Evolutionary conservation across 2,329 filamentous ascomycete genomes (phyloP), one percentile per base, ranked within the genome.

Genomic region (Furcasterigmium sp.): DNA sequence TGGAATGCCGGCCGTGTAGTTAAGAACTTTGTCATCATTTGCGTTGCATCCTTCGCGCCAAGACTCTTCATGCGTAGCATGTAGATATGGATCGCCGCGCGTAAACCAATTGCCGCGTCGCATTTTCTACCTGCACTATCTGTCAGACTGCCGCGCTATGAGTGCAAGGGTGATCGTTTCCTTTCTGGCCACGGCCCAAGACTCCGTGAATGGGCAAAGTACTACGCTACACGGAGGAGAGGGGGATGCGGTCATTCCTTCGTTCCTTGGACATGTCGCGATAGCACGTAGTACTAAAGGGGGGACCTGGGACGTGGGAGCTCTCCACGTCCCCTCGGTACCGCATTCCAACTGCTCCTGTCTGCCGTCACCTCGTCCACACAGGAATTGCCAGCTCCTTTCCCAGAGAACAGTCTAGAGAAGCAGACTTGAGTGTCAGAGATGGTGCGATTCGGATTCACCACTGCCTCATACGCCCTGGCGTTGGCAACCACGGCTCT

Each of bases 401-500:
- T 29, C 8, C n/a, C 21, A 14, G 10, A 14, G 11, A 26, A 26
- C 23, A 26, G 7, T 26, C 7, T 17, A 10, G 14, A 17, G 26
- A 38, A 32, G 29, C 7, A 35, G n/a, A 17, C 15, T 17, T 5
- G 13, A 29, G 7, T 5, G n/a, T 7, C 35, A 20, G 51, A 51
- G 50, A 59, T 51, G 51, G 55, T 57, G 52, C 52, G 56, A 53
- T 46, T 58, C 46, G 48, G 52, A 53, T 50, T 58, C 51, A 57
- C 52, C n/a, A 19, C 25, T 46, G 41, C 54, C 46, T 54, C 47
- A 50, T 55, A 52, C 51, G 52, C 52, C 47, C 49, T 59, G 55
- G 54, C 55, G 13, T 53, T 56, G 49, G 52, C 53, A 48, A 39
- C 53, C 38, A 46, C 54, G 52, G 53, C 52, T 50, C 50, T 53